phyloP scores from a whole-genome alignment of 2,329 filamentous ascomycete species.

The Aspergillus hiratsukae region DNA sequence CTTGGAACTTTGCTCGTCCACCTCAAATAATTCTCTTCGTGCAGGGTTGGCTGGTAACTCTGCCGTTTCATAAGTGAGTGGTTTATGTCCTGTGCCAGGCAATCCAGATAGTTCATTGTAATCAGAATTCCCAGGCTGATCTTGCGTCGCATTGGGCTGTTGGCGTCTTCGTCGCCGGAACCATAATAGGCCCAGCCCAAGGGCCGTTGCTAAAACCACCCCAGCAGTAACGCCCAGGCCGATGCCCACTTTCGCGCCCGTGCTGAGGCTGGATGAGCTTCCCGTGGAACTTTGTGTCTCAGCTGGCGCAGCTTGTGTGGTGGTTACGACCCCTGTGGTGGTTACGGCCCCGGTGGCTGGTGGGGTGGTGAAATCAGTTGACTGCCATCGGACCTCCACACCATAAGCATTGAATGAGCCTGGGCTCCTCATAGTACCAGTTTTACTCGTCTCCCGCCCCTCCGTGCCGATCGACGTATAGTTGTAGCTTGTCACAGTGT shows the following conservation, averaged over 20 bases:
- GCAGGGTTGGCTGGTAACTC: neutral
- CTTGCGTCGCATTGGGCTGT: neutral
- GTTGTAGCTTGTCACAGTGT: neutral
- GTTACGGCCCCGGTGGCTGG: neutral
- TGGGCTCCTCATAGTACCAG: neutral
- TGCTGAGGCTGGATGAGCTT: neutral
- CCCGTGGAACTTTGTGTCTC: neutral
- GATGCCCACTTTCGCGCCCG: neutral
- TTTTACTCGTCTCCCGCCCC: neutral
- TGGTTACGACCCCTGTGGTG: too few relatives aligned
- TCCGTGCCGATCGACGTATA: neutral
- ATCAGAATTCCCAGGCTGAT: neutral
- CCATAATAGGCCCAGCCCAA: neutral
- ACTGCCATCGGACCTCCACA: conserved; percentile 1
- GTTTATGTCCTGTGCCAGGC: neutral
- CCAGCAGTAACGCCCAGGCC: neutral
- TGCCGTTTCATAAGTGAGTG: neutral
- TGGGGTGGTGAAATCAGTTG: conserved; percentile 1
- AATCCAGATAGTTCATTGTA: neutral
- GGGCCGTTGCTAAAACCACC: neutral
- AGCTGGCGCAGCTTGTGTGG: neutral
- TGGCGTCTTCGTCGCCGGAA: neutral
- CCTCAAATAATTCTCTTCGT: neutral
- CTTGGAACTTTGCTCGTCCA: neutral
- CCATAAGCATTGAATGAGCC: conserved; percentile 1